These are phyloP conservation scores for Suillus variegatus DNA, from an alignment of 768 basidiomycete species.

Conservation along the genomic window DNA sequence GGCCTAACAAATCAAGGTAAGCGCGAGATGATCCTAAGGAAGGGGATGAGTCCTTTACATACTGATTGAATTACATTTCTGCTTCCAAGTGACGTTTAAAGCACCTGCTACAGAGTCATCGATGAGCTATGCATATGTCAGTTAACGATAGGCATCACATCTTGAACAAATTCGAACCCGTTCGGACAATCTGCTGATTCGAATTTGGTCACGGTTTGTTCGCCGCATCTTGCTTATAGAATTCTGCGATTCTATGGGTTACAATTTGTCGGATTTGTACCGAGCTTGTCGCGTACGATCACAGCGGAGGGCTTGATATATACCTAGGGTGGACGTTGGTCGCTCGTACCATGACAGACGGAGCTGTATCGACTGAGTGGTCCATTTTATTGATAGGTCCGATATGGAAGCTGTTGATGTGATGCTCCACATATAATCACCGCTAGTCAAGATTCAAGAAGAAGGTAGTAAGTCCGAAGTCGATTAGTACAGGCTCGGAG, in stretches of 20 bases:
- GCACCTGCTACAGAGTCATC: not conserved
- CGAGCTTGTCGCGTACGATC: constrained; percentile 53
- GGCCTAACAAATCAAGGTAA: not conserved
- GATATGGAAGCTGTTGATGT: constrained; percentile 47
- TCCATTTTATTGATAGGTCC: constrained; percentile 42
- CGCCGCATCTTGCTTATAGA: not conserved
- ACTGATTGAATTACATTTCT: not conserved
- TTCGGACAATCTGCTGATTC: not conserved
- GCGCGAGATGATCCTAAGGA: not conserved
- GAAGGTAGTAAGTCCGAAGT: too few species aligned
- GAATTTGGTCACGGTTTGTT: not conserved
- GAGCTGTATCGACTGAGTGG: constrained; percentile 30
- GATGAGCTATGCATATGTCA: not conserved
- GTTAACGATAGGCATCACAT: not conserved
- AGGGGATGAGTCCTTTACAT: not conserved
- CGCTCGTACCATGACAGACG: not conserved
- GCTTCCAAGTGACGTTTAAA: not conserved
- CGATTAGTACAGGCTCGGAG: too few species aligned
- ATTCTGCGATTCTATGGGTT: not conserved
- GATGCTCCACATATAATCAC: too few species aligned
- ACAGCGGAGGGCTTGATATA: constrained; percentile 51
- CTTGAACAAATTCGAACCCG: not conserved
- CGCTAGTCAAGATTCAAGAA: too few species aligned
- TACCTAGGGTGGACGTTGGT: constrained; percentile 35
- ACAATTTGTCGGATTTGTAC: constrained; percentile 48